phyloP scores from a whole-genome alignment of 2,329 filamentous ascomycete genomes.

The Colletotrichum phormii region DNA sequence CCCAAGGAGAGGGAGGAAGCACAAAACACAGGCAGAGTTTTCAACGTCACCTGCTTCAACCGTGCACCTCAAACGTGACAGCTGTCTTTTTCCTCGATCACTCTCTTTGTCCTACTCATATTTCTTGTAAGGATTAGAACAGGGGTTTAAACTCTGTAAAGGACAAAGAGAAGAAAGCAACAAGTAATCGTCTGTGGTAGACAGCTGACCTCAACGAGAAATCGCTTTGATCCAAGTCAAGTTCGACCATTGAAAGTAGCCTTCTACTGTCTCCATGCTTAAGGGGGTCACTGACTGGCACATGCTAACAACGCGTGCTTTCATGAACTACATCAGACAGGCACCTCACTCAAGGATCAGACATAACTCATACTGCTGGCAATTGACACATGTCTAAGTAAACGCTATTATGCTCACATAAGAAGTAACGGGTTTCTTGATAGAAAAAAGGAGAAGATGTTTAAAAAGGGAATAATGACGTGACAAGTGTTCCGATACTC shows the following conservation, averaged over 20 bases:
- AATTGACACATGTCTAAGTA: not conserved
- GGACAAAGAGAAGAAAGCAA: too few species aligned
- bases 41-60: not conserved
- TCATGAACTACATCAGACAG: not conserved
- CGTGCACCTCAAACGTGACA: not conserved
- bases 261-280: too few species aligned
- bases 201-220: too few species aligned
- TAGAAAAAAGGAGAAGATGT: constrained; percentile 15
- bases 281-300: not conserved
- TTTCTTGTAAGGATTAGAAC: too few species aligned
- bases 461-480: constrained; percentile 33
- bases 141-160: too few species aligned
- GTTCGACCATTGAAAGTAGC: too few species aligned
- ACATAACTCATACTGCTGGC: not conserved
- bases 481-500: constrained; percentile 36
- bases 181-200: too few species aligned
- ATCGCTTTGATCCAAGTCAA: too few species aligned
- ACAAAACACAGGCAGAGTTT: not conserved
- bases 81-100: not conserved
- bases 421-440: not conserved
- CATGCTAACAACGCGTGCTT: not conserved
- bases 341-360: not conserved
- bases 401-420: not conserved
- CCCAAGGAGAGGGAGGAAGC: not conserved
- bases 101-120: too few species aligned